These are phyloP conservation scores for Naegleria lovaniensis DNA, from an alignment of 208 protist species.

Conservation along the genomic window DNA sequence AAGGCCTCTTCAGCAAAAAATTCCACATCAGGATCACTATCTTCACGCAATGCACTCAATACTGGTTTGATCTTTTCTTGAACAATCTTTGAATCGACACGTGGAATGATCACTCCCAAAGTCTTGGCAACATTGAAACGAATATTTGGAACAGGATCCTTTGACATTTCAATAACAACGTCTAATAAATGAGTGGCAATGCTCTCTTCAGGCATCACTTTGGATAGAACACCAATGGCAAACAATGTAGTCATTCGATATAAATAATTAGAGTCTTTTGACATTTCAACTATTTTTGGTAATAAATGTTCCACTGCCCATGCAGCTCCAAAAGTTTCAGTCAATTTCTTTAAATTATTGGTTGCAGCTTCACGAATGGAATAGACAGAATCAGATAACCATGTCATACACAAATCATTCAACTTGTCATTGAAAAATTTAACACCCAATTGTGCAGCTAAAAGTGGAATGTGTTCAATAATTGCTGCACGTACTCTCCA, in stretches of 20 bases:
- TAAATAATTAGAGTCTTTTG: constrained; percentile 65
- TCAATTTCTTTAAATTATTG: constrained; percentile 58
- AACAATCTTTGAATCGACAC: constrained; percentile 18
- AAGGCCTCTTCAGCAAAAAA: constrained; percentile 58
- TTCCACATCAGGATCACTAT: constrained; percentile 63
- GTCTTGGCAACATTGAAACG: constrained; percentile 73
- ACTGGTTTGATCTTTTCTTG: constrained; percentile 49
- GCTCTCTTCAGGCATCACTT: constrained; percentile 44
- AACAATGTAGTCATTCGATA: constrained; percentile 75
- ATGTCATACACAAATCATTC: constrained; percentile 58
- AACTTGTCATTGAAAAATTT: constrained; percentile 79
- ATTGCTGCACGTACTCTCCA: constrained; percentile 78
- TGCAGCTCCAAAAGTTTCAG: constrained; percentile 66
- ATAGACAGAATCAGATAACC: constrained; percentile 73
- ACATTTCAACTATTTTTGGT: constrained; percentile 57
- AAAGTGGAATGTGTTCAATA: constrained; percentile 74
- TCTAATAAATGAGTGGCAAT: constrained; percentile 52
- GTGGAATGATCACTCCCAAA: constrained; percentile 38
- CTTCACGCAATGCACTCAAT: constrained; percentile 50
- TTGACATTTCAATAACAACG: constrained; percentile 49
- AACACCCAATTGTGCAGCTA: constrained; percentile 64
- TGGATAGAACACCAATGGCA: constrained; percentile 42
- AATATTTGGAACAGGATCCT: constrained; percentile 70
- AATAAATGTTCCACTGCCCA: constrained; percentile 67
- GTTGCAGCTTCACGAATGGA: constrained; percentile 70